Conservation (phyloP, 768 basidiomycete genomes). For the Pleurotus giganteus region DNA sequence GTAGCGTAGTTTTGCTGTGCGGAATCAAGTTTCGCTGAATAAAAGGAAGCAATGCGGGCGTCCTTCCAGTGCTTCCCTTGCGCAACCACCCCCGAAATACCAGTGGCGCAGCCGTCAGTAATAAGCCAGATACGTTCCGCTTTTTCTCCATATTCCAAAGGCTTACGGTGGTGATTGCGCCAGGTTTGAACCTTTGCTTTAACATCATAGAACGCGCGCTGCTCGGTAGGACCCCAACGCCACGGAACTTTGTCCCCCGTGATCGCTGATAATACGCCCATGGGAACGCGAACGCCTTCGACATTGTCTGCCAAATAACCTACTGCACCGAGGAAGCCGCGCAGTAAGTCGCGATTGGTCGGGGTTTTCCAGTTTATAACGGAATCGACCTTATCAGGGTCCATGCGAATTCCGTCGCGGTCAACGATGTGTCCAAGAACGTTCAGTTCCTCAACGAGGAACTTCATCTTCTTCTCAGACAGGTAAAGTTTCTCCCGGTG, state of each 20-base stretch:
- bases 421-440: constrained; percentile 23
- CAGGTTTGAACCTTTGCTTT: constrained; percentile 15
- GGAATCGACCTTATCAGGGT: constrained; percentile 32
- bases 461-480: constrained; percentile 21
- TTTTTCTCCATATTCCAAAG: constrained; percentile 12
- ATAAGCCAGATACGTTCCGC: constrained; percentile 15
- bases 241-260: constrained; percentile 13
- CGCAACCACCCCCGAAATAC: constrained; percentile 12
- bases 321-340: constrained; percentile 29
- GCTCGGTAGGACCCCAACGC: too few relatives aligned
- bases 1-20: too few relatives aligned
- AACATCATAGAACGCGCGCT: constrained; percentile 25
- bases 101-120: constrained; percentile 18
- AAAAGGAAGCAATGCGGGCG: constrained; percentile 23
- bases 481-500: constrained; percentile 25
- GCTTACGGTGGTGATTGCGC: constrained; percentile 5
- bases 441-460: constrained; percentile 13
- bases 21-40: constrained; percentile 22
- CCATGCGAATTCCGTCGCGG: constrained; percentile 17
- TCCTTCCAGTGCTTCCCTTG: constrained; percentile 17
- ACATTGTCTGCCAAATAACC: constrained; percentile 26
- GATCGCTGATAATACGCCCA: constrained; percentile 21
- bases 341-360: constrained; percentile 22
- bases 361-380: constrained; percentile 24
- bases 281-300: constrained; percentile 20